Conservation (phyloP, 2,329 filamentous ascomycete genomes). For the Phoma herbarum region DNA sequence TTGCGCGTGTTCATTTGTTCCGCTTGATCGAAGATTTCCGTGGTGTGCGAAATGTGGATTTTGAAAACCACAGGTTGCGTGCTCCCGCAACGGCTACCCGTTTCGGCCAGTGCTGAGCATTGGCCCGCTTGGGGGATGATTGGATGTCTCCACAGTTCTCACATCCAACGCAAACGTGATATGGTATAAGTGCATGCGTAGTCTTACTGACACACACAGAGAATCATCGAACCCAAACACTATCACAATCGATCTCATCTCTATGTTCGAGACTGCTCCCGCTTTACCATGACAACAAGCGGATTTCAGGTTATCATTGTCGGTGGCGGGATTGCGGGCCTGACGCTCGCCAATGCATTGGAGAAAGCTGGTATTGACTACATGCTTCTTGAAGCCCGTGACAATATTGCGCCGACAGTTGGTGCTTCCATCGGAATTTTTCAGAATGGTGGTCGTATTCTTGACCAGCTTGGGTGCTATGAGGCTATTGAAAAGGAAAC, state of each 20-base stretch:
- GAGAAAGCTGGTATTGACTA: conserved; percentile 27
- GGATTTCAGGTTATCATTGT: conserved; percentile 21
- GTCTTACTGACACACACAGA: background rate
- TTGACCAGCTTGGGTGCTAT: conserved; percentile 32
- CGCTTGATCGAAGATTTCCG: background rate
- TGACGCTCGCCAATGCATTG: conserved; percentile 26
- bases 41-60: background rate
- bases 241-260: background rate
- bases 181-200: background rate
- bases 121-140: background rate
- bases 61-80: background rate
- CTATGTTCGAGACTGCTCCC: background rate
- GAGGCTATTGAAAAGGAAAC: conserved; percentile 10
- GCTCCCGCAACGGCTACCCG: background rate
- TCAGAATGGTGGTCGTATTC: conserved; percentile 26
- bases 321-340: conserved; percentile 27
- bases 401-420: conserved; percentile 23
- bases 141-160: background rate
- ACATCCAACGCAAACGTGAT: background rate
- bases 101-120: background rate
- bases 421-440: conserved; percentile 33
- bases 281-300: background rate
- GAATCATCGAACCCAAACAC: too few species aligned
- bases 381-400: conserved; percentile 25
- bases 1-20: background rate